Conservation (phyloP, 2,329 filamentous ascomycete genomes). For the Sphaerulina musiva region DNA sequence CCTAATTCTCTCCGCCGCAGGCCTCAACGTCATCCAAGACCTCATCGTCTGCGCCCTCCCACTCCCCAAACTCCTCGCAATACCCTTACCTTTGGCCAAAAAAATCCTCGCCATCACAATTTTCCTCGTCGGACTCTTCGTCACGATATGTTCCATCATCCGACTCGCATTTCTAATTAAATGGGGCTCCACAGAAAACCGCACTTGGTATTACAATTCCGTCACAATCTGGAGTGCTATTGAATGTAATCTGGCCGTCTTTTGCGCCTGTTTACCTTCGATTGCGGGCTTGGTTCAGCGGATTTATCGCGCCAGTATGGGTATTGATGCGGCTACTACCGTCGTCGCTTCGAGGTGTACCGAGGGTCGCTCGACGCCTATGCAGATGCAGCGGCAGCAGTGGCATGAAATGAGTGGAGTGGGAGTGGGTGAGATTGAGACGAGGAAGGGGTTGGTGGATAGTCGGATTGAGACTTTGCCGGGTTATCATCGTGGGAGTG, state of each 20-base stretch:
- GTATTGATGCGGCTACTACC: not conserved
- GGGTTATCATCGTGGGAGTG: not conserved
- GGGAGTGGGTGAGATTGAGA: not conserved
- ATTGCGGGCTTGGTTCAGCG: conserved; percentile 14
- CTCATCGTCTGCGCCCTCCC: conserved; percentile 13
- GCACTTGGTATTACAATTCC: conserved; percentile 15
- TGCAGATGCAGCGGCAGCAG: not conserved
- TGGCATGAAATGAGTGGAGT: not conserved
- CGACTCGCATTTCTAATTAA: conserved; percentile 10
- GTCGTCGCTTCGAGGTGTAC: not conserved
- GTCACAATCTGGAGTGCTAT: conserved; percentile 17
- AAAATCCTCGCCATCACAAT: conserved; percentile 5
- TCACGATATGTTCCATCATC: conserved; percentile 18
- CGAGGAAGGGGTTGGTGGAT: not conserved
- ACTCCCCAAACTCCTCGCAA: conserved; percentile 7
- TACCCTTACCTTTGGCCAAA: conserved; percentile 3
- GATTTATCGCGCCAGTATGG: conserved; percentile 1
- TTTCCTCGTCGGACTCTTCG: conserved; percentile 19
- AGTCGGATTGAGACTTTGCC: not conserved
- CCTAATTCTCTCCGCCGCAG: conserved; percentile 8
- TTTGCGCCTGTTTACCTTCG: conserved; percentile 20
- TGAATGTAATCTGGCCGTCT: conserved; percentile 15
- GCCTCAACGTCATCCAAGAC: conserved; percentile 11
- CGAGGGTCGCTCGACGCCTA: not conserved
- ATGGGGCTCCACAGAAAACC: conserved; percentile 12